Evolutionary conservation across 1,284 basidiomycete species (phyloP).

Genomic region (Ganoderma sp.): DNA sequence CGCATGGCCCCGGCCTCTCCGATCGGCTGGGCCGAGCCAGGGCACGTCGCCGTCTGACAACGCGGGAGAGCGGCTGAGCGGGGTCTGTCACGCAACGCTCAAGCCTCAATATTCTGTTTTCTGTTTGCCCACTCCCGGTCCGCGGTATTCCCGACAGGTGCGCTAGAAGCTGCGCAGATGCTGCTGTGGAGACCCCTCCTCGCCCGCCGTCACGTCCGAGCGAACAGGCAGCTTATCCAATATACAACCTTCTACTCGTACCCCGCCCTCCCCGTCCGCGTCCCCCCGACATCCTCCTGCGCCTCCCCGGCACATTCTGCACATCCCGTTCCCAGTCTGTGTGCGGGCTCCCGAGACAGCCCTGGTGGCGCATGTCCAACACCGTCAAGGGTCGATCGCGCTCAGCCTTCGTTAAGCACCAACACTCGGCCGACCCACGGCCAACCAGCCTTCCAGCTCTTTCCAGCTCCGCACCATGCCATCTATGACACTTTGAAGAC

Average conservation of each 20-base stretch:
- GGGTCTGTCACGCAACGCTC: constrained; percentile 3
- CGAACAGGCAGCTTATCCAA: constrained; percentile 10
- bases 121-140: constrained; percentile 8
- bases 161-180: constrained; percentile 15
- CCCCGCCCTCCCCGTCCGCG: not conserved
- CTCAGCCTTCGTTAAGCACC: not conserved
- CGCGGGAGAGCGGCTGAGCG: constrained; percentile 5
- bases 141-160: constrained; percentile 20
- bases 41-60: constrained; percentile 5
- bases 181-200: constrained; percentile 7
- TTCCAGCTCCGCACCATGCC: not conserved
- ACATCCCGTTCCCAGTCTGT: not conserved
- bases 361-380: not conserved
- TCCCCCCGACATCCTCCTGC: not conserved
- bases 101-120: not conserved
- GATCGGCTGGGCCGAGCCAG: constrained; percentile 1
- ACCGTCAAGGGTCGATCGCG: constrained; percentile 2
- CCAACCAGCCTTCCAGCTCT: not conserved
- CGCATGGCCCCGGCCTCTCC: constrained; percentile 1
- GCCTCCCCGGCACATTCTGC: not conserved
- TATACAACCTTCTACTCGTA: constrained; percentile 1
- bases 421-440: constrained; percentile 3
- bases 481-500: not conserved
- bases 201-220: constrained; percentile 11
- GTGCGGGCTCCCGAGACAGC: not conserved